Percentiles rank a stretch among this genome's conserved stretches.
These are phyloP conservation scores for Agrostemma githago DNA, from an alignment of 148 eudicot species.

Conservation along the genomic window DNA sequence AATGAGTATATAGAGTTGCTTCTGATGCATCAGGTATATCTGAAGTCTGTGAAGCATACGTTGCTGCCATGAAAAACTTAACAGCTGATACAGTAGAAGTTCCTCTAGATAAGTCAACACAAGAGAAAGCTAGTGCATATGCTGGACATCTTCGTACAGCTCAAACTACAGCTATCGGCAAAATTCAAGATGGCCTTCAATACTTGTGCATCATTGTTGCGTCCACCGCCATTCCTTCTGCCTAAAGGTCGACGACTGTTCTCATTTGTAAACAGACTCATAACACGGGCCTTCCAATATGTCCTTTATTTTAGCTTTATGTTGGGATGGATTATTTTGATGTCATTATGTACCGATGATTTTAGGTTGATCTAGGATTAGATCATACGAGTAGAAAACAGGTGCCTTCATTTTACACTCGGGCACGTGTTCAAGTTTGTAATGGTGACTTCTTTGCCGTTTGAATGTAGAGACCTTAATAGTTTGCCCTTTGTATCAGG, in stretches of 20 bases:
- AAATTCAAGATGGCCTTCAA: constrained; percentile 77
- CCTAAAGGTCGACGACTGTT: constrained; percentile 27
- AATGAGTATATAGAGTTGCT: not conserved
- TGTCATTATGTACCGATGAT: constrained; percentile 22
- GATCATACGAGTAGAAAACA: constrained; percentile 5
- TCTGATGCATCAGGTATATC: constrained; percentile 59
- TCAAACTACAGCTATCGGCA: constrained; percentile 55
- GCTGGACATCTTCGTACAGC: constrained; percentile 57
- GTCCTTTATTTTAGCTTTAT: not conserved
- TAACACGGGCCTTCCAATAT: not conserved
- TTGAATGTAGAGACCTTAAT: not conserved
- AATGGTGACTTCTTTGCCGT: constrained; percentile 10
- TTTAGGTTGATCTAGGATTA: constrained; percentile 24
- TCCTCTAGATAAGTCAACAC: constrained; percentile 49
- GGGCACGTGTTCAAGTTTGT: constrained; percentile 2
- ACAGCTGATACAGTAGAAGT: constrained; percentile 44
- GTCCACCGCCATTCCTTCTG: constrained; percentile 70
- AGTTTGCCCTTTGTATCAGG: not conserved
- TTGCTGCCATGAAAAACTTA: constrained; percentile 64
- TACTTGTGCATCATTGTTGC: constrained; percentile 57
- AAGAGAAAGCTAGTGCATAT: constrained; percentile 60
- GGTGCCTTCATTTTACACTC: not conserved
- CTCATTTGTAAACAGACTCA: constrained; percentile 26
- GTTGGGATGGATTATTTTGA: constrained; percentile 5
- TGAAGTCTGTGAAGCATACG: constrained; percentile 81